Conservation (phyloP, 495 filamentous ascomycete species). For the Aspergillus avenaceus region DNA sequence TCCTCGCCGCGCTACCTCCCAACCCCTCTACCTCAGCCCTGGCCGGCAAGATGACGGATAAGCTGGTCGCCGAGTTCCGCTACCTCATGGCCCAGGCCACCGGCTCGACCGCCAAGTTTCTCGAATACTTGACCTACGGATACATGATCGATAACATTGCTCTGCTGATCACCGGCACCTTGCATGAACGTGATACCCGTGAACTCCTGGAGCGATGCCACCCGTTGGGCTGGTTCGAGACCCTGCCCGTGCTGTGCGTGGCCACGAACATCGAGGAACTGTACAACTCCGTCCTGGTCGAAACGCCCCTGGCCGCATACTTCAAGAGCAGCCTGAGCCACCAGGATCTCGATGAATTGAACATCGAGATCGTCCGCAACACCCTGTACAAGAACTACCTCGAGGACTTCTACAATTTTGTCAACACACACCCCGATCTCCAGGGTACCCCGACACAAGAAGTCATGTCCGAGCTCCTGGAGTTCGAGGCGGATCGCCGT, state of each 20-base stretch:
- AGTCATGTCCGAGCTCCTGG: constrained; percentile 89
- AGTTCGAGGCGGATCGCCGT: constrained; percentile 93
- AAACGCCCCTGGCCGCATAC: constrained; percentile 92
- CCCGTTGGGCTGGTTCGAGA: constrained; percentile 97
- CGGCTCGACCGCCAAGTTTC: constrained; percentile 85
- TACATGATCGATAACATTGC: constrained; percentile 99
- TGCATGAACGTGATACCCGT: constrained; percentile 95
- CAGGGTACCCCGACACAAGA: constrained; percentile 84
- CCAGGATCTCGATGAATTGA: constrained; percentile 95
- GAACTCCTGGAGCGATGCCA: constrained; percentile 96
- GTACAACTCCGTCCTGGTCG: constrained; percentile 95
- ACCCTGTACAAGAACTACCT: constrained; percentile 99
- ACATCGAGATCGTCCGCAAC: constrained; percentile 98
- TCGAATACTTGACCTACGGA: constrained; percentile 95
- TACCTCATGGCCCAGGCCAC: constrained; percentile 91
- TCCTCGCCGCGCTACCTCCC: constrained; percentile 88
- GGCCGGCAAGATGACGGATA: constrained; percentile 92
- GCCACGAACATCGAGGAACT: constrained; percentile 98
- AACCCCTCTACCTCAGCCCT: constrained; percentile 95
- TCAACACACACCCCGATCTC: constrained; percentile 81
- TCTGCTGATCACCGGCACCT: constrained; percentile 93
- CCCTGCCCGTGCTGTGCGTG: constrained; percentile 95
- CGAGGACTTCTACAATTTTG: constrained; percentile 92
- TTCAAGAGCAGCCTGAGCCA: constrained; percentile 95
- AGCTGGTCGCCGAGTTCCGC: constrained; percentile 94